phyloP scores from a whole-genome alignment of 108 stramenopile species.

The Cyclotella sp. region DNA sequence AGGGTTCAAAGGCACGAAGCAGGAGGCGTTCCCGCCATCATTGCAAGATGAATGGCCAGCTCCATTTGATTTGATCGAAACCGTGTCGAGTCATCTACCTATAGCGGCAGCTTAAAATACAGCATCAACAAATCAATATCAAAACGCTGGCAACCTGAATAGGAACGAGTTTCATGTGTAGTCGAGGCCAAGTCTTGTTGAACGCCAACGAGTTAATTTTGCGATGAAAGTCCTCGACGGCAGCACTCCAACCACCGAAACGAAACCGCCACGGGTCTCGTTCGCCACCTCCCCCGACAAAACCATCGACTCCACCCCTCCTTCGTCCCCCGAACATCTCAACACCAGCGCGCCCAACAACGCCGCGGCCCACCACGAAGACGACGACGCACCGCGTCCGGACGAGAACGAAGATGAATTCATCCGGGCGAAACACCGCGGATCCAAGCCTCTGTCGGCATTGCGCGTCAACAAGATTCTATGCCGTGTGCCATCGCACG shows the following conservation, averaged over 20 bases:
- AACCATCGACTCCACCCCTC: constrained; percentile 25
- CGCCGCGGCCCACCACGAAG: neutral
- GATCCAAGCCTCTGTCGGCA: neutral
- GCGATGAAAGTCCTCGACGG: constrained; percentile 5
- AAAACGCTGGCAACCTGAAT: no score
- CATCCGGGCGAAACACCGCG: neutral
- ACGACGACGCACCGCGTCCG: neutral
- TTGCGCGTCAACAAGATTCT: constrained; percentile 40
- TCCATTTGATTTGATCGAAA: no score
- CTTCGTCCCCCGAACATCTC: constrained; percentile 17
- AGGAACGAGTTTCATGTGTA: no score
- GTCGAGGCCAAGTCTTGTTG: no score
- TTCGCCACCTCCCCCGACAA: constrained; percentile 31
- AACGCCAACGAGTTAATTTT: no score
- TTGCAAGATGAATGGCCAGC: no score
- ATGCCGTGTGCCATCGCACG: constrained; percentile 29
- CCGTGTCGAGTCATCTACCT: no score
- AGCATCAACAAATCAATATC: no score
- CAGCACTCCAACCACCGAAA: constrained; percentile 1
- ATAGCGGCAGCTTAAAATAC: no score
- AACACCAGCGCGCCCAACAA: neutral
- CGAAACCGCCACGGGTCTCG: constrained; percentile 19
- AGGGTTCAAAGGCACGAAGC: no score
- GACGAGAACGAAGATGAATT: constrained; percentile 5
- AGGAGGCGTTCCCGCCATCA: no score